Conservation (phyloP, 257 asterid genomes). For the Echium plantagineum region DNA sequence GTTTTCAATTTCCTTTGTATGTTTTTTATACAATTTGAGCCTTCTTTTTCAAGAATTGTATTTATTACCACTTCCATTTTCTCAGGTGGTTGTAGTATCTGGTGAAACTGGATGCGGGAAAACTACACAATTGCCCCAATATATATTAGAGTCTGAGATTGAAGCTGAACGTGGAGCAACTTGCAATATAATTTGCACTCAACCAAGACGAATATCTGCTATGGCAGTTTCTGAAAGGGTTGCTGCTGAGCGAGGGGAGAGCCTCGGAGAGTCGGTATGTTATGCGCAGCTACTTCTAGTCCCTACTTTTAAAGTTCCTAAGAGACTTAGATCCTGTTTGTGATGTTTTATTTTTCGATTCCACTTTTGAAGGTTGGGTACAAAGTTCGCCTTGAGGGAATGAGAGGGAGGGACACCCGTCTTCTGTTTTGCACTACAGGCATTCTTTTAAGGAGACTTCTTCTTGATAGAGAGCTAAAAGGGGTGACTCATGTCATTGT, state of each 20-base stretch:
- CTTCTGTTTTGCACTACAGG: slow-evolving; percentile 90
- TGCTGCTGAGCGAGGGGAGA: slow-evolving; percentile 93
- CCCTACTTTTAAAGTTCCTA: slow-evolving; percentile 5
- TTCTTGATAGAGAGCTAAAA: slow-evolving; percentile 72
- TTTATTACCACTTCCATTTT: slow-evolving; percentile 9
- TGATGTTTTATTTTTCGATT: slow-evolving; percentile 4
- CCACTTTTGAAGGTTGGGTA: slow-evolving; percentile 57
- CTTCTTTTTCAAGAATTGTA: not conserved
- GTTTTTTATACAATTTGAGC: not conserved
- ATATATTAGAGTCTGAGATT: slow-evolving; percentile 72
- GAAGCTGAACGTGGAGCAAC: slow-evolving; percentile 66
- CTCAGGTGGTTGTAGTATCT: slow-evolving; percentile 77
- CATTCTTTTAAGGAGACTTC: slow-evolving; percentile 69
- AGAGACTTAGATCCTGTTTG: slow-evolving; percentile 2
- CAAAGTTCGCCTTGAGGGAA: slow-evolving; percentile 92
- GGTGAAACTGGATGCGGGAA: slow-evolving; percentile 96
- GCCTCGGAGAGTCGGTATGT: slow-evolving; percentile 80
- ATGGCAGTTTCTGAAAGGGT: slow-evolving; percentile 89
- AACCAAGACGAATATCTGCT: slow-evolving; percentile 92
- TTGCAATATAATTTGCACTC: slow-evolving; percentile 87
- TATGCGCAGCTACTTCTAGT: slow-evolving; percentile 11
- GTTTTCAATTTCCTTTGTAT: not conserved
- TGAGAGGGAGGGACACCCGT: slow-evolving; percentile 89
- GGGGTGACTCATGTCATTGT: slow-evolving; percentile 82
- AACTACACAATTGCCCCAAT: slow-evolving; percentile 90